Base-by-base conservation (phyloP, 1,139 yeast genomes). In the Kodamaea plutei region DNA sequence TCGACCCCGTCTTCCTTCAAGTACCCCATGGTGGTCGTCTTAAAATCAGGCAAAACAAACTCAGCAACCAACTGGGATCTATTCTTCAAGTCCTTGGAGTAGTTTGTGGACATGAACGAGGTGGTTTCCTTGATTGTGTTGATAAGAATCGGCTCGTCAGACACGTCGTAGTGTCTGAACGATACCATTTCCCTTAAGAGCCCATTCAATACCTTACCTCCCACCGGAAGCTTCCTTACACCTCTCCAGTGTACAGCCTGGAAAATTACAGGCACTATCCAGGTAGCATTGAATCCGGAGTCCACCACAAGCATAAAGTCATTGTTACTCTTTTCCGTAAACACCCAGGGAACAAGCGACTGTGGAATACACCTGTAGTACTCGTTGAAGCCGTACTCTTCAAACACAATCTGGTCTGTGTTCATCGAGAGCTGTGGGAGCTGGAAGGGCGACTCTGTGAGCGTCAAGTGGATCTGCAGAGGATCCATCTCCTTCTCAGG, bases 321-420 rank as follows among this genome's bases (percentile, higher is more conserved):
- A 20, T 52, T 50, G 18, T 72, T 61, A 4, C 35, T 20, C 5
- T 37, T 35, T 3, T 29, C 31, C 19, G 49, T 51, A 25, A 56
- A 58, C 29, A 62, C 64, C 84, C 89, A 84, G 1, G 96, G 95
- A 0, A 82, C 76, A 36, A 84, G 67, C 1, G 83, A 73, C 1
- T 80, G 81, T 0, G 87, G 73, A 23, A 67, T 64, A 36, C 82
- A 72, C 27, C 89, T 53, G 37, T 76, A 76, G 42, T 79, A 77
- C 23, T 77, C 74, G 19, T 68, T 69, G 50, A 91, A 84, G 6
- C 87, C 95, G 48, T 81, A 91, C 50, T 93, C 98, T 56, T 93
- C 99, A 61, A 93, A 89, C 3, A 93, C 74, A 1, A 91, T 83
- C 57, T 89, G 96, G 54, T 91, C 98, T 16, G 88, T 82, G 54